phyloP scores from a whole-genome alignment of 208 protist genomes.

The Trypanosoma lewisi region DNA sequence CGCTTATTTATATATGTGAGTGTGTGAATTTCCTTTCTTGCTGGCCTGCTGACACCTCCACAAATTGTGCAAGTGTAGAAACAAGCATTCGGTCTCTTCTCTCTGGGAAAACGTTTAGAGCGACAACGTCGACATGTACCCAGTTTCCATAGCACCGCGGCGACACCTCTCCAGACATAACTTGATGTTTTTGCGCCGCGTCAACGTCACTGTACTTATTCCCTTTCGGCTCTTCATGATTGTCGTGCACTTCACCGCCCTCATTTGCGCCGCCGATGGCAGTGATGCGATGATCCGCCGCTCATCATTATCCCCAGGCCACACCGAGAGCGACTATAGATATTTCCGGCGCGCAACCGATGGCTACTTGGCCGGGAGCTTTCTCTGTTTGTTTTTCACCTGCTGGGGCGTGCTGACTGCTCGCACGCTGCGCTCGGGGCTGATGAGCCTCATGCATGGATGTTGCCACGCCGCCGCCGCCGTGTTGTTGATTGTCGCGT shows the following conservation, averaged over 20 bases:
- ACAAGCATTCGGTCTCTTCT: too few species aligned
- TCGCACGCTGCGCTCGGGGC: constrained; percentile 60
- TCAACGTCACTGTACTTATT: constrained; percentile 51
- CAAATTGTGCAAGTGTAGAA: too few species aligned
- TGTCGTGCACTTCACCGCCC: constrained; percentile 50
- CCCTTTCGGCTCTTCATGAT: constrained; percentile 51
- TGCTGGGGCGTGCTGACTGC: constrained; percentile 51
- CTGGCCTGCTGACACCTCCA: too few species aligned
- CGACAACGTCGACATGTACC: constrained; percentile 19
- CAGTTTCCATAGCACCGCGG: constrained; percentile 1
- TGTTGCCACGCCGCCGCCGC: constrained; percentile 45
- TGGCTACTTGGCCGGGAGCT: constrained; percentile 44
- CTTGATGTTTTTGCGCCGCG: constrained; percentile 30
- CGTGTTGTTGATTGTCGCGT: constrained; percentile 55
- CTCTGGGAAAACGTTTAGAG: too few species aligned
- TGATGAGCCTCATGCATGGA: constrained; percentile 59
- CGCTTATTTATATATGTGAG: too few species aligned
- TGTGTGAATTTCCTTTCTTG: too few species aligned
- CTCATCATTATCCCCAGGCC: constrained; percentile 30
- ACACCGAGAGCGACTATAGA: constrained; percentile 36
- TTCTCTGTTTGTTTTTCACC: constrained; percentile 50
- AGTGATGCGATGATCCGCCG: constrained; percentile 55
- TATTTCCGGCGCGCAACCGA: constrained; percentile 40
- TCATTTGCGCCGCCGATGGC: constrained; percentile 47
- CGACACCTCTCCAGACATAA: constrained; percentile 8